Conservation (phyloP, 139 green algal species). For the Chlamydomonas schloesseri region DNA sequence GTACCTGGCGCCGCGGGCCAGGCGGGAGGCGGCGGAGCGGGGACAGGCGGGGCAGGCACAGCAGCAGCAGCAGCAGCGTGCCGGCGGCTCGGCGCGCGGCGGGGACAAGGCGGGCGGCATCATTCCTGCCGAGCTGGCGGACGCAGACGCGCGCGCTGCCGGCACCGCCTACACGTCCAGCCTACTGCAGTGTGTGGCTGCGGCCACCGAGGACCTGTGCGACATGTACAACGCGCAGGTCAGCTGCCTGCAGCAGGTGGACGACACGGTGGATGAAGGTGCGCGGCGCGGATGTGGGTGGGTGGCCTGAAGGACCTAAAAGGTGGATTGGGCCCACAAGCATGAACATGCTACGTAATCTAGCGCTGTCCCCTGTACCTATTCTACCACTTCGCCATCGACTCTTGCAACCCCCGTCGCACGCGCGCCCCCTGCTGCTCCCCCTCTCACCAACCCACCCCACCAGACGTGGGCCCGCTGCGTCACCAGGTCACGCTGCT, state of each 20-base stretch:
- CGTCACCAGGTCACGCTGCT: slow-evolving; percentile 52
- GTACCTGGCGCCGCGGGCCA: neutral
- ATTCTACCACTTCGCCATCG: neutral
- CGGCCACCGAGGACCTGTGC: slow-evolving; percentile 39
- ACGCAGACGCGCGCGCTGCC: neutral
- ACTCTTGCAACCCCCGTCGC: too few relatives aligned
- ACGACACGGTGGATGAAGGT: neutral
- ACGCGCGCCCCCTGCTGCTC: neutral
- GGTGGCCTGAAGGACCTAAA: too few relatives aligned
- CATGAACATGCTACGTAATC: too few relatives aligned
- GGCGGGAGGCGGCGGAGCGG: too few relatives aligned
- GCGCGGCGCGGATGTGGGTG: neutral
- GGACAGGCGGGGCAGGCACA: too few relatives aligned
- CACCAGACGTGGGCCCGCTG: neutral
- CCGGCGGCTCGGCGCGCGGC: neutral
- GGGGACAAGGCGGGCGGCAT: neutral
- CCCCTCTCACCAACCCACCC: neutral
- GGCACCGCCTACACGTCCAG: slow-evolving; percentile 30
- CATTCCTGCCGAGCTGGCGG: neutral
- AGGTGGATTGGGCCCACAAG: too few relatives aligned
- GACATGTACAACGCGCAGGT: slow-evolving; percentile 56
- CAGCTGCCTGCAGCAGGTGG: slow-evolving; percentile 42
- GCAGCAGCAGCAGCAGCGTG: too few relatives aligned
- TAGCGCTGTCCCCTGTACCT: neutral
- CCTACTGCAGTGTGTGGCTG: slow-evolving; percentile 51